A percentile compares a stretch with the other conserved stretches of the same genome.
phyloP scores from a whole-genome alignment of 768 basidiomycete species.

The Tulasnella calospora region DNA sequence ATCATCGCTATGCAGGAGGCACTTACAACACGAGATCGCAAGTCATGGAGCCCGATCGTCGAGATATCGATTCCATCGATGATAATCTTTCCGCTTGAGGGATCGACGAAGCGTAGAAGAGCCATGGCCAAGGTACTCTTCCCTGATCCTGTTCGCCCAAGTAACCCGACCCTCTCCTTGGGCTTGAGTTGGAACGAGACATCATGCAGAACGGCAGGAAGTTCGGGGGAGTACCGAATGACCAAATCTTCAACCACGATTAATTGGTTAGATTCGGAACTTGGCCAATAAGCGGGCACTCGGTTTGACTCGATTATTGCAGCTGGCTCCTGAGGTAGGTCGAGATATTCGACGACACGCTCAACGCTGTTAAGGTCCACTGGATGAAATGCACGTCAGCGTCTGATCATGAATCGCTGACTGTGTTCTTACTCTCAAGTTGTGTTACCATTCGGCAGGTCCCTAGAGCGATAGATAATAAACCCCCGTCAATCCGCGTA shows the following conservation, averaged over 20 bases:
- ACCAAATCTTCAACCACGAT: conserved; percentile 68
- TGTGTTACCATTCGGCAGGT: conserved; percentile 49
- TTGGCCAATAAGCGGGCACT: conserved; percentile 92
- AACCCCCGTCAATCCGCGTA: neutral
- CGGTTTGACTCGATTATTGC: conserved; percentile 65
- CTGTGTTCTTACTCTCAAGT: conserved; percentile 57
- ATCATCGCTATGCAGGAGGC: neutral
- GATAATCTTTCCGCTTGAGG: conserved; percentile 64
- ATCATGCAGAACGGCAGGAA: conserved; percentile 49
- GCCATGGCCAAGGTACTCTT: conserved; percentile 71
- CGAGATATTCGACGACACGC: conserved; percentile 84
- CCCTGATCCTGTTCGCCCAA: conserved; percentile 70
- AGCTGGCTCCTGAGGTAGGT: conserved; percentile 83
- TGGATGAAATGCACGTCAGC: neutral
- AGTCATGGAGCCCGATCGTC: conserved; percentile 75
- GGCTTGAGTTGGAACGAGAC: conserved; percentile 69
- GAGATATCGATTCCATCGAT: conserved; percentile 88
- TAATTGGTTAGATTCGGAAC: conserved; percentile 53
- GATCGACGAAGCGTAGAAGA: conserved; percentile 79
- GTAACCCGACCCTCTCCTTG: conserved; percentile 68
- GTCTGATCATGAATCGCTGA: neutral
- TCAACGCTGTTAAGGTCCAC: conserved; percentile 63
- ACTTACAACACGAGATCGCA: conserved; percentile 49
- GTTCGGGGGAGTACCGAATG: conserved; percentile 44
- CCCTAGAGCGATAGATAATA: conserved; percentile 31